Conservation (phyloP, 2,329 filamentous ascomycete genomes). For the Hymenoscyphus albidus region DNA sequence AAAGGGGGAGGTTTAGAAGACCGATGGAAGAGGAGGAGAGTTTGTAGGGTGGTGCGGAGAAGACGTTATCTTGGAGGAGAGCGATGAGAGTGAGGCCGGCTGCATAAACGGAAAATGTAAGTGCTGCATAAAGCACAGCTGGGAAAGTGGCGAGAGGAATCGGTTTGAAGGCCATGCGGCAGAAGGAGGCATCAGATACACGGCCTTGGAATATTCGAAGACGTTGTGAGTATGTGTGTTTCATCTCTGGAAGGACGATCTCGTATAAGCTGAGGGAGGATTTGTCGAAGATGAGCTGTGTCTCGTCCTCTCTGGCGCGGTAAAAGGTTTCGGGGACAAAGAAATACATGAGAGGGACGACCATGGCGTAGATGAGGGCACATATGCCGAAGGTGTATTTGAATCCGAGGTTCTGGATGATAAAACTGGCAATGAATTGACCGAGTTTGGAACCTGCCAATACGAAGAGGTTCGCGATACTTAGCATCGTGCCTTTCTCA, state of each 20-base stretch:
- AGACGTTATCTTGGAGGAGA: constrained; percentile 24
- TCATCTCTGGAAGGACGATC: constrained; percentile 25
- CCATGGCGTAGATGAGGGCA: constrained; percentile 40
- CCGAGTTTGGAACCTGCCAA: constrained; percentile 32
- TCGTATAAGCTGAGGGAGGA: constrained; percentile 26
- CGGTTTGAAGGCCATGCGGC: constrained; percentile 41
- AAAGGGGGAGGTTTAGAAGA: constrained; percentile 24
- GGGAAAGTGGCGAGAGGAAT: constrained; percentile 49
- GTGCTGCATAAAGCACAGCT: constrained; percentile 37
- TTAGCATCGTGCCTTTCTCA: constrained; percentile 38
- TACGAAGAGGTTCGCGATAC: constrained; percentile 29
- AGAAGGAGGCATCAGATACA: constrained; percentile 37
- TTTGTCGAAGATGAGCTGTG: constrained; percentile 27
- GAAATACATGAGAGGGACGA: constrained; percentile 42
- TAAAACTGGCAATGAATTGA: constrained; percentile 40
- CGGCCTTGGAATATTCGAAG: constrained; percentile 39
- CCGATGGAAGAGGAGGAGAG: constrained; percentile 22
- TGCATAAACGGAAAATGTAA: constrained; percentile 27
- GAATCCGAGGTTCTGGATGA: constrained; percentile 37
- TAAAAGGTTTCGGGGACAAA: constrained; percentile 44
- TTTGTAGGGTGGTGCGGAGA: constrained; percentile 25
- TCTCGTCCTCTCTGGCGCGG: constrained; percentile 15
- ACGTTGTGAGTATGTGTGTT: constrained; percentile 37
- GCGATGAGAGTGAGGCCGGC: constrained; percentile 28
- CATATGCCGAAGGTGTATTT: constrained; percentile 38